Evolutionary conservation across 164 flowering plant species (phyloP).

Genomic region (Berberis vulgaris): DNA sequence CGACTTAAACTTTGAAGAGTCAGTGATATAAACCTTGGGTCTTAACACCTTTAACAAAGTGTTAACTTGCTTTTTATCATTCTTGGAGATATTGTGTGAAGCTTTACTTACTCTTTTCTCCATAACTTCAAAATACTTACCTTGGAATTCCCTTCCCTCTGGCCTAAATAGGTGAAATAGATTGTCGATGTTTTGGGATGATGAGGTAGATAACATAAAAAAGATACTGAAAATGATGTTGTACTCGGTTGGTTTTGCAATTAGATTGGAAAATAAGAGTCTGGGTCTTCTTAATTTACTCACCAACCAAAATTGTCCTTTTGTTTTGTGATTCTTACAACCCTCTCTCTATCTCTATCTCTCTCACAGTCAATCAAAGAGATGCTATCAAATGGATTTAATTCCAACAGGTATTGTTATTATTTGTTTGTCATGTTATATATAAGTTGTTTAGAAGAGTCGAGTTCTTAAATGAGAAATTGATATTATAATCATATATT

Average conservation of each 20-base stretch:
- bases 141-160: constrained; percentile 9
- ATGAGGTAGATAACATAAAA: constrained; percentile 7
- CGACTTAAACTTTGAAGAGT: constrained; percentile 42
- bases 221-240: constrained; percentile 29
- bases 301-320: neutral
- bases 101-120: constrained; percentile 22
- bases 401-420: constrained; percentile 8
- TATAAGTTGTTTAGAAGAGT: neutral
- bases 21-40: constrained; percentile 57
- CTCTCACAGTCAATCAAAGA: neutral
- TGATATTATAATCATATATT: neutral
- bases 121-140: constrained; percentile 16
- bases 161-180: constrained; percentile 16
- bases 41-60: constrained; percentile 32
- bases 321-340: neutral
- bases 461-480: neutral
- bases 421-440: constrained; percentile 17
- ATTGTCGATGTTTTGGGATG: constrained; percentile 7
- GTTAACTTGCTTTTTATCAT: constrained; percentile 19
- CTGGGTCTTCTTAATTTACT: neutral
- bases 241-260: neutral
- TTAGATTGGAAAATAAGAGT: constrained; percentile 7
- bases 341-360: neutral
- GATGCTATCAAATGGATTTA: constrained; percentile 21
- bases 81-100: constrained; percentile 21